Evolutionary conservation across 208 protist species (phyloP), one percentile per base, ranked within the genome.

Genomic region (Phytomonas francai): DNA sequence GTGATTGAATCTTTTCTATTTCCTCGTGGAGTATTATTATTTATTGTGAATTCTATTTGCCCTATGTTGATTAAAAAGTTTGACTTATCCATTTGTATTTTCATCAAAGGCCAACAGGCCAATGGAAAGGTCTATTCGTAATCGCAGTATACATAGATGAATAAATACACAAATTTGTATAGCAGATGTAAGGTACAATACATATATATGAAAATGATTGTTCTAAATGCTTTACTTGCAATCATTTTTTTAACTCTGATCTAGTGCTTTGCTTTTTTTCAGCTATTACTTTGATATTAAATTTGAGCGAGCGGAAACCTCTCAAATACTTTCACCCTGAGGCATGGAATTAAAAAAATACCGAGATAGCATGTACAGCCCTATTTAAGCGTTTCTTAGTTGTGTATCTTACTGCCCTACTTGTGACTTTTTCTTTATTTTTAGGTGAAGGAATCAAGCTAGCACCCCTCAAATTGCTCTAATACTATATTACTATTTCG

Each of bases 281-380:
- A 31, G 5, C 3, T 58, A 49, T 31, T 57, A 60, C 22, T 36
- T 28, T 22, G 19, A 61, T 1, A 8, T 42, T 12, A 11, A 61
- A 61, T 60, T 14, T 22, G 2, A 14, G 30, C 19, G 11, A 42
- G 19, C 9, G 19, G 19, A 8, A 11, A 42, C 19, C 19, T 61
- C 11, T 61, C 58, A 22, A 61, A 14, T 42, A 61, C 0, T 14
- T 42, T 61, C 11, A 61, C 32, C 9, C 27, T 51, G 16, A 63
- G 12, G 22, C 30, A 58, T 64, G 63, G 31, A 54, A 64, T 64
- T 8, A 36, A 71, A 30, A n/a, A 14, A 68, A 68, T 42, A 34
- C 49, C 2, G 39, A n/a, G 34, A 9, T 3, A 39, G 34, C 8
- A 3, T 1, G 19, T 28, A 3, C 31, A 7, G 12, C 31, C n/a